Conservation (phyloP, 2,329 filamentous ascomycete genomes). For the Neofusicoccum sp. region DNA sequence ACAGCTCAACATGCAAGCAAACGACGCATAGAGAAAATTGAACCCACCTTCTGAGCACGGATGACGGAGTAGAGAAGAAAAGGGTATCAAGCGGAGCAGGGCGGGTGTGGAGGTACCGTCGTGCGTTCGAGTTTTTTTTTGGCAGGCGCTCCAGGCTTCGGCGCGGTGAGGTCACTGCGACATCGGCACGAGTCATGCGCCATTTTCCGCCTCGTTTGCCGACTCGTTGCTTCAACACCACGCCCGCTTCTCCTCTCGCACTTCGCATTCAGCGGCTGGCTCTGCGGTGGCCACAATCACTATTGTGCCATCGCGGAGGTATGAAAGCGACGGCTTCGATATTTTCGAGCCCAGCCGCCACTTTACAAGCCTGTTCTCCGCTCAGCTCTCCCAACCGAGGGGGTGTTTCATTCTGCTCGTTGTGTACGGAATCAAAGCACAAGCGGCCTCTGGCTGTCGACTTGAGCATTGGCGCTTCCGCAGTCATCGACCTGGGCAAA, state of each 20-base stretch:
- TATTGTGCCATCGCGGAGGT: not conserved
- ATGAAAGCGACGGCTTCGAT: no score
- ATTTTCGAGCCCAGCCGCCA: no score
- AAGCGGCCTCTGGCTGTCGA: no score
- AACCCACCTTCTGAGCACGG: not conserved
- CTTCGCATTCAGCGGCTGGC: not conserved
- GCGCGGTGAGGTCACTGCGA: not conserved
- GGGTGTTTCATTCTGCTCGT: no score
- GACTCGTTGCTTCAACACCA: not conserved
- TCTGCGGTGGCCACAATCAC: no score
- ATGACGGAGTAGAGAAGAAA: not conserved
- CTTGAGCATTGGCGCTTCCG: no score
- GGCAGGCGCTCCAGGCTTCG: slow-evolving; percentile 1
- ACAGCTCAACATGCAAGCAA: no score
- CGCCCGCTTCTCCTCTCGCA: not conserved
- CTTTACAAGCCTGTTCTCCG: no score
- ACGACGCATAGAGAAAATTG: no score
- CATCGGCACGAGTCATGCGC: slow-evolving; percentile 12
- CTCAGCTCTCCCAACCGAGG: no score
- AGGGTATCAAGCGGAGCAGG: not conserved
- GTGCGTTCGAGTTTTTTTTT: slow-evolving; percentile 15
- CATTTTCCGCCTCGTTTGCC: not conserved
- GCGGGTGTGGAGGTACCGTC: not conserved
- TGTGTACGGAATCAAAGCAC: no score
- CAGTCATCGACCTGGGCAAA: no score